Conservation (phyloP, 805 yeast genomes). For the Metschnikowia borealis region DNA sequence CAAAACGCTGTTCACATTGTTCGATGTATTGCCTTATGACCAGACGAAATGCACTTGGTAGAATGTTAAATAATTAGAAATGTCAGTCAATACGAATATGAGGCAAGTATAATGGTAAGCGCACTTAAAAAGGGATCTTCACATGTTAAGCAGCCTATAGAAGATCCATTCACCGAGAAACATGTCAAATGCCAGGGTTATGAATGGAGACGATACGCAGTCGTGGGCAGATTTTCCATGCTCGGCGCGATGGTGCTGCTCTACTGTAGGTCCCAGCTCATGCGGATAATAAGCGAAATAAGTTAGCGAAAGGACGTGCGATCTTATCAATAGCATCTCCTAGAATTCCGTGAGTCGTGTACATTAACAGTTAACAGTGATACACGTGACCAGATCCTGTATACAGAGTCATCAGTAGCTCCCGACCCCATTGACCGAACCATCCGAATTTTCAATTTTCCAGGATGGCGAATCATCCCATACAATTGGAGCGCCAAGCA, state of each 20-base stretch:
- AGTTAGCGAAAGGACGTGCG: neutral
- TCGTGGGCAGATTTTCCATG: neutral
- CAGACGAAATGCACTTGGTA: too few species aligned
- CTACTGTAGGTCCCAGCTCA: neutral
- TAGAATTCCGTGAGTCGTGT: neutral
- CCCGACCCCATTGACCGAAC: neutral
- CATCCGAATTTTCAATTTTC: neutral
- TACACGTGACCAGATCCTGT: too few species aligned
- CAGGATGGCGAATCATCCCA: neutral
- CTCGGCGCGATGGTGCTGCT: neutral
- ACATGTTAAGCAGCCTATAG: neutral
- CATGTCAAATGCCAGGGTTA: neutral
- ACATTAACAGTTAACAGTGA: neutral
- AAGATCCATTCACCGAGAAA: too few species aligned
- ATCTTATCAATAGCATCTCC: neutral
- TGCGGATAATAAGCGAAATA: neutral
- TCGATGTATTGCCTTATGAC: too few species aligned
- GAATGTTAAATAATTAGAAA: too few species aligned
- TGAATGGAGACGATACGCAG: neutral
- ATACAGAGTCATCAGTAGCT: too few species aligned
- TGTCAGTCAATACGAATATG: too few species aligned
- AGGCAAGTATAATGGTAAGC: too few species aligned
- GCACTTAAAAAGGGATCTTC: neutral
- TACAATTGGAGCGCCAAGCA: neutral
- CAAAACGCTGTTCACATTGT: too few species aligned